A percentile compares a stretch with the other conserved stretches of the same genome.
phyloP scores from a whole-genome alignment of 2,329 filamentous ascomycete genomes.

The Fusarium newnesense region DNA sequence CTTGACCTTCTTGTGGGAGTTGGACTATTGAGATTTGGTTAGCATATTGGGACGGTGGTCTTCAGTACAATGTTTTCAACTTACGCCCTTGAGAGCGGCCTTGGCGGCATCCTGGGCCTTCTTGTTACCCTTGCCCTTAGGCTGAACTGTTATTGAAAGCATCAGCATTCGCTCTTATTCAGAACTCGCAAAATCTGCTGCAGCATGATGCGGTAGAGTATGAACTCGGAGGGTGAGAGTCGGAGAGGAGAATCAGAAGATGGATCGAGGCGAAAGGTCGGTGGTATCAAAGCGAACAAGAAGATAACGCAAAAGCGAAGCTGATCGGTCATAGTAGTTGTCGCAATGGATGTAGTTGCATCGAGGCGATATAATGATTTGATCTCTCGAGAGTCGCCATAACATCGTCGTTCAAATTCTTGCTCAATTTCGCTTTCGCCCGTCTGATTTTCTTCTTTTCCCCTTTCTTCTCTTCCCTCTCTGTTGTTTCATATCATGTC shows the following conservation, averaged over 20 bases:
- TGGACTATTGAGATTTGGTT: slow-evolving; percentile 37
- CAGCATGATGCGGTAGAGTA: slow-evolving; percentile 67
- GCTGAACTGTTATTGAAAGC: slow-evolving; percentile 67
- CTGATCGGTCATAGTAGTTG: background rate
- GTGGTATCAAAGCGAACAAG: slow-evolving; percentile 1
- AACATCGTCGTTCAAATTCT: slow-evolving; percentile 8
- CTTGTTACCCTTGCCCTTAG: slow-evolving; percentile 77
- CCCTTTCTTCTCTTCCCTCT: slow-evolving; percentile 15
- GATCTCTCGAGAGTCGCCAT: slow-evolving; percentile 12
- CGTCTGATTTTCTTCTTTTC: background rate
- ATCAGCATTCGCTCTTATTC: slow-evolving; percentile 78
- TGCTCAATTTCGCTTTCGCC: slow-evolving; percentile 21
- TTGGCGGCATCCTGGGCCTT: slow-evolving; percentile 93
- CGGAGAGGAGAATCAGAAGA: slow-evolving; percentile 6
- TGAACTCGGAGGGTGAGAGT: slow-evolving; percentile 23
- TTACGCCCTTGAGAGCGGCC: slow-evolving; percentile 94
- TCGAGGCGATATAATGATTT: slow-evolving; percentile 8
- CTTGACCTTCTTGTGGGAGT: slow-evolving; percentile 88
- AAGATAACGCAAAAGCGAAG: background rate
- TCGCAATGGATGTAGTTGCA: background rate
- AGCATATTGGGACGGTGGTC: background rate
- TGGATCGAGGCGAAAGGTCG: slow-evolving; percentile 17
- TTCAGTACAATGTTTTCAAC: slow-evolving; percentile 52
- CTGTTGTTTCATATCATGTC: slow-evolving; percentile 46
- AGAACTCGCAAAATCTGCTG: slow-evolving; percentile 83